A percentile compares a stretch with the other conserved stretches of the same genome.
These are phyloP conservation scores for Fusarium caatingaense DNA, from an alignment of 2,329 filamentous ascomycete genomes.

Conservation along the genomic window DNA sequence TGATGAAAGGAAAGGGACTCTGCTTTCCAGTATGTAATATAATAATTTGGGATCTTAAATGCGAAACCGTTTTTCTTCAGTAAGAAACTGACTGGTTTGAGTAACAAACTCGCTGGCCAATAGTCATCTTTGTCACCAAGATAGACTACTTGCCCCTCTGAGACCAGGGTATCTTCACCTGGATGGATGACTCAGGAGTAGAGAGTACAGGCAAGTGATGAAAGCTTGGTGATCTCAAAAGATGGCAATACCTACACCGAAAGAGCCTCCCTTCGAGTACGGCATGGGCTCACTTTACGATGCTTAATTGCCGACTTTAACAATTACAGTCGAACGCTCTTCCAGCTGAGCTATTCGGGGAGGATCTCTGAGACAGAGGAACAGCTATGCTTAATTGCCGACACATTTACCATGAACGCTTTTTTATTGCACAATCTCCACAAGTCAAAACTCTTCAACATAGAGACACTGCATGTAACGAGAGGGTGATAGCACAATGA, in stretches of 20 bases:
- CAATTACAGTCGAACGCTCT: slow-evolving; percentile 15
- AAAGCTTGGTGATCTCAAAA: no score
- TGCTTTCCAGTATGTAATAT: neutral
- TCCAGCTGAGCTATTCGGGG: slow-evolving; percentile 48
- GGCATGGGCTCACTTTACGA: neutral
- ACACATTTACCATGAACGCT: neutral
- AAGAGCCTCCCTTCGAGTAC: no score
- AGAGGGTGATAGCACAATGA: rapidly evolving
- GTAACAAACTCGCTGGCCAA: no score
- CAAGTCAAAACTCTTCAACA: neutral
- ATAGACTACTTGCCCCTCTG: no score
- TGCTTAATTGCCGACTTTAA: neutral
- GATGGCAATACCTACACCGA: no score
- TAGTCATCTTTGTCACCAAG: no score
- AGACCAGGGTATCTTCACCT: no score
- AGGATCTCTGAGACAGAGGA: slow-evolving; percentile 29
- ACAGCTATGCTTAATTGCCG: slow-evolving; percentile 13
- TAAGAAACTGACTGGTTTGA: no score
- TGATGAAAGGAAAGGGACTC: neutral
- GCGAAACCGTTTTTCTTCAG: no score
- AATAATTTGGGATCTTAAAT: neutral
- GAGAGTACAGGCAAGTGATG: no score
- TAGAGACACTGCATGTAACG: neutral
- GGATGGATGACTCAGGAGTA: no score
- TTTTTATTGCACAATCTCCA: rapidly evolving